Evolutionary conservation across 306 rosid genomes (phyloP), one percentile per base, ranked within the genome.

Genomic region (Quercus wislizeni): DNA sequence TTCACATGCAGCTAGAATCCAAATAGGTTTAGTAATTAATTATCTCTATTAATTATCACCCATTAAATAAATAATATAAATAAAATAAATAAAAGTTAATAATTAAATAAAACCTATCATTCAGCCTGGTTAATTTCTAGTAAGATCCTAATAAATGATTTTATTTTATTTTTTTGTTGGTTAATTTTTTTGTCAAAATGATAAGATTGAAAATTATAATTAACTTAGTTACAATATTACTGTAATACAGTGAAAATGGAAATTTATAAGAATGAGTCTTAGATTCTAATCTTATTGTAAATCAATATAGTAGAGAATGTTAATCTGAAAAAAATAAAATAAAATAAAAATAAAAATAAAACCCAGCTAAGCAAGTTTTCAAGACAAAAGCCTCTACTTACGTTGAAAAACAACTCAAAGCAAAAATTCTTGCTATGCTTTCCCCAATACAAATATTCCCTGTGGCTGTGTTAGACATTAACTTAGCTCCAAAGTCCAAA

Each of bases 361-460:
- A 56, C 0, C 38, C n/a, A 6, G 27, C 19, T 14, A 62, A 63
- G 5, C 69, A 3, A 49, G 17, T 49, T 49, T 63, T 38, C 71
- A 17, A 30, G 70, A 30, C 5, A 30, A 31, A 49, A 31, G 21
- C 71, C 43, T 64, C 21, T 31, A 0, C 28, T 21, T 9, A 19
- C 15, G 54, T 49, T 8, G 41, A 19, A 67, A 68, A 21, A 33
- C 72, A 68, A 35, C 52, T 68, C 14, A 19, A 35, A 20, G 15
- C 51, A 67, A 41, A 41, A 41, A 67, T 7, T 67, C 51, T 33
- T 67, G 23, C 63, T 68, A 68, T 55, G 77, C 70, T 57, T 65
- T 55, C 80, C 71, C 74, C 75, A 68, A 73, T 33, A 59, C 71
- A 55, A 68, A 73, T 75, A 81, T 76, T 52, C 33, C 59, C 49